Evolutionary conservation across 2,329 filamentous ascomycete genomes (phyloP).

Genomic region (Cordyceps javanica): DNA sequence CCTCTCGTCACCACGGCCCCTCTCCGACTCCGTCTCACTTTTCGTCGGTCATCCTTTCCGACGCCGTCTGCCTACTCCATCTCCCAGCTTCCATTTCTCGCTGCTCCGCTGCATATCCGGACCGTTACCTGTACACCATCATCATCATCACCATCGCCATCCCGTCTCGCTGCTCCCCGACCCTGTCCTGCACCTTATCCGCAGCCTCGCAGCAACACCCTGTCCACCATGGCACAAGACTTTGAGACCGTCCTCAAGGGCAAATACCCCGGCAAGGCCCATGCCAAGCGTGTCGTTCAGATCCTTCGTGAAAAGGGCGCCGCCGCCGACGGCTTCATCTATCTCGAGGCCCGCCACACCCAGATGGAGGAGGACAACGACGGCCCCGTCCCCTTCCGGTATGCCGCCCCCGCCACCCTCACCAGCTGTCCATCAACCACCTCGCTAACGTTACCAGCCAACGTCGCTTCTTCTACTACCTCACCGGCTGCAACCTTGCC

Average conservation of each 20-base stretch:
- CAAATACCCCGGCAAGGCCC: slow-evolving; percentile 78
- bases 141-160: not conserved
- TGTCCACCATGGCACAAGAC: slow-evolving; percentile 31
- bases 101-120: not conserved
- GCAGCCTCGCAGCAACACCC: not conserved
- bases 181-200: not conserved
- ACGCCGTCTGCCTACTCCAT: not conserved
- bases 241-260: slow-evolving; percentile 50
- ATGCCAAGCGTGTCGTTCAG: slow-evolving; percentile 77
- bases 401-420: slow-evolving; percentile 17
- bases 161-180: not conserved
- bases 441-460: slow-evolving; percentile 47
- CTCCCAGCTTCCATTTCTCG: not conserved
- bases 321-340: slow-evolving; percentile 64
- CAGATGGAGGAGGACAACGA: slow-evolving; percentile 87
- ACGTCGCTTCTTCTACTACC: slow-evolving; percentile 89
- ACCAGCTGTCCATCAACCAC: not conserved
- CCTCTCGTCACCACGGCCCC: not conserved
- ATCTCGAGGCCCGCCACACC: slow-evolving; percentile 79
- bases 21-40: slow-evolving; percentile 3
- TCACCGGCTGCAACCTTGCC: slow-evolving; percentile 75
- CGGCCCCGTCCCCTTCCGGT: slow-evolving; percentile 74
- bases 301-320: slow-evolving; percentile 65
- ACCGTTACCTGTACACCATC: not conserved
- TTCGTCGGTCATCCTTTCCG: slow-evolving; percentile 4